Conservation (phyloP, 192 early-diverging fungal genomes). For the Coemansia sp. region DNA sequence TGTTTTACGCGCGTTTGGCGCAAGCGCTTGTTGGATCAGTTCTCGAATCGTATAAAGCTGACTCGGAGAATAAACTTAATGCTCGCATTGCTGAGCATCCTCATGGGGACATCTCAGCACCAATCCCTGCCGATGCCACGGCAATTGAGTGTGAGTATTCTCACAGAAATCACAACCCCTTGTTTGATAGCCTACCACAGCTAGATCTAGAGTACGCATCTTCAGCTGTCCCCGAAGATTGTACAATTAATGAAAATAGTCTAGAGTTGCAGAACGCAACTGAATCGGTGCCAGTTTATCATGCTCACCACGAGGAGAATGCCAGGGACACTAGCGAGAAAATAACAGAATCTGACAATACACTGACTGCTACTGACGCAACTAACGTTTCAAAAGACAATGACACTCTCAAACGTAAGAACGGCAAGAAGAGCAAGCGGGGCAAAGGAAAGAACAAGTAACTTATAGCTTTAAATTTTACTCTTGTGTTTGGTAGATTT, state of each 20-base stretch:
- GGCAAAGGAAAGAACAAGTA: slow-evolving; percentile 22
- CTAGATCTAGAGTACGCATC: slow-evolving; percentile 1
- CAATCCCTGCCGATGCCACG: slow-evolving; percentile 23
- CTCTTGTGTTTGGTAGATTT: neutral
- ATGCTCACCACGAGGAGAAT: neutral
- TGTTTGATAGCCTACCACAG: slow-evolving; percentile 2
- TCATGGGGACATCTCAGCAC: neutral
- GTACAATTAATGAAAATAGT: neutral
- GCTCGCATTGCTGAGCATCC: slow-evolving; percentile 10
- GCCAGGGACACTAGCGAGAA: neutral
- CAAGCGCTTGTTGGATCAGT: slow-evolving; percentile 39
- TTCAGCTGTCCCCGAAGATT: neutral
- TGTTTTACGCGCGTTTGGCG: slow-evolving; percentile 45
- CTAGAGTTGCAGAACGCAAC: neutral
- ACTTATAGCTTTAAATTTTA: neutral
- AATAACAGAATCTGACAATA: neutral
- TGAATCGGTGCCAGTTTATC: neutral
- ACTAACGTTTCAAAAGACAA: neutral
- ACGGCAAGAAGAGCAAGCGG: slow-evolving; percentile 29
- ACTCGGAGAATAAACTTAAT: neutral
- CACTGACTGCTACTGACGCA: neutral
- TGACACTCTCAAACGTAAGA: slow-evolving; percentile 5
- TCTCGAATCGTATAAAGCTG: slow-evolving; percentile 16
- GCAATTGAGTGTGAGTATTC: slow-evolving; percentile 24
- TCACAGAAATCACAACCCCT: neutral